Percentiles rank a stretch among this genome's conserved stretches.
phyloP scores from a whole-genome alignment of 2,329 filamentous ascomycete genomes.

The Fusarium keratoplasticum region DNA sequence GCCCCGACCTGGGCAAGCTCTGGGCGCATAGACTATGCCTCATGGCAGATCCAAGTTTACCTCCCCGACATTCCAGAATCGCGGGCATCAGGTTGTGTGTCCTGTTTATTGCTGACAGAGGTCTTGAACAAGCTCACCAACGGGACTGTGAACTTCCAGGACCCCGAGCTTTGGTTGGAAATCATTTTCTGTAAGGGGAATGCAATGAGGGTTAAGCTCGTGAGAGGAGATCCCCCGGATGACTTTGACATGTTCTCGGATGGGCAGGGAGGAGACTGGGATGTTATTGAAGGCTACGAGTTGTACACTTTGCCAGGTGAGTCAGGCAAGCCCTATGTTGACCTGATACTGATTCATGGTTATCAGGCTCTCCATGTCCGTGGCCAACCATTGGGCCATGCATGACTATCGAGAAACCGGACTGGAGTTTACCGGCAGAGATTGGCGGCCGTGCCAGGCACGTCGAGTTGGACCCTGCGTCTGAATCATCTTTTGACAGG shows the following conservation, averaged over 20 bases:
- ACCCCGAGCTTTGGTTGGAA: slow-evolving; percentile 19
- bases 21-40: slow-evolving; percentile 26
- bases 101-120: slow-evolving; percentile 23
- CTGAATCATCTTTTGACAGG: slow-evolving; percentile 13
- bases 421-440: background rate
- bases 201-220: slow-evolving; percentile 5
- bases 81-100: slow-evolving; percentile 6
- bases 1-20: slow-evolving; percentile 23
- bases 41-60: slow-evolving; percentile 24
- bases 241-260: slow-evolving; percentile 30
- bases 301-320: slow-evolving; percentile 36
- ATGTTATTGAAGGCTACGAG: slow-evolving; percentile 19
- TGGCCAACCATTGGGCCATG: slow-evolving; percentile 35
- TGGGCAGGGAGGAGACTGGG: background rate
- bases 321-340: rapidly evolving
- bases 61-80: slow-evolving; percentile 19
- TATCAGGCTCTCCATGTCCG: slow-evolving; percentile 16
- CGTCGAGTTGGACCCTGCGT: slow-evolving; percentile 26
- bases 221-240: slow-evolving; percentile 11
- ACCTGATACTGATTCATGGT: background rate
- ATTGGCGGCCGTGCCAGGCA: slow-evolving; percentile 27
- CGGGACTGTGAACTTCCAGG: background rate
- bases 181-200: slow-evolving; percentile 37
- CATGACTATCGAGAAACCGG: slow-evolving; percentile 21
- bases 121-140: slow-evolving; percentile 17